These are phyloP conservation scores for Aspergillus neotritici DNA, from an alignment of 2,329 filamentous ascomycete genomes.

Conservation along the genomic window DNA sequence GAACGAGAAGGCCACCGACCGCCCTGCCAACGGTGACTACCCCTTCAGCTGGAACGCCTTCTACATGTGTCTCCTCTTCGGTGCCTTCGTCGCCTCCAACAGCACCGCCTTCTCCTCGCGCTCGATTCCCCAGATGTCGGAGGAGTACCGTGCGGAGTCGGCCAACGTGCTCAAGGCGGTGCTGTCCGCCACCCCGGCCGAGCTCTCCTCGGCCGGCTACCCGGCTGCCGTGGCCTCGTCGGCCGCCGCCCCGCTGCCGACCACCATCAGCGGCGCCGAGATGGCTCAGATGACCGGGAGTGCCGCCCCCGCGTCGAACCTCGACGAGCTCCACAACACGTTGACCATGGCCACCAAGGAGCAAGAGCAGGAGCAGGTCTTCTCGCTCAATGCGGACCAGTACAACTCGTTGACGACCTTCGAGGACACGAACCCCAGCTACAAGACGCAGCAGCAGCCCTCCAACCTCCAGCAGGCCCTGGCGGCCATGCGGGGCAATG, in stretches of 20 bases:
- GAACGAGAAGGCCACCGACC: slow-evolving; percentile 36
- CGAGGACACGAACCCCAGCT: slow-evolving; percentile 43
- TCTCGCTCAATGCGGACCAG: slow-evolving; percentile 77
- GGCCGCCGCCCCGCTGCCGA: slow-evolving; percentile 21
- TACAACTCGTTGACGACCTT: slow-evolving; percentile 80
- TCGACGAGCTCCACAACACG: slow-evolving; percentile 62
- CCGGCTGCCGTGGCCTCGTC: slow-evolving; percentile 23
- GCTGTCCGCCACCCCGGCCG: slow-evolving; percentile 41
- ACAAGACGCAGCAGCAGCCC: slow-evolving; percentile 37
- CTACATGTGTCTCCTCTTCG: slow-evolving; percentile 95
- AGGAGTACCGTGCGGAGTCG: slow-evolving; percentile 45
- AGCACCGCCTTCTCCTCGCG: slow-evolving; percentile 56
- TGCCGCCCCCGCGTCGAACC: slow-evolving; percentile 32
- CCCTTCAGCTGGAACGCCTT: slow-evolving; percentile 61
- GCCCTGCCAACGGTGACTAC: slow-evolving; percentile 58
- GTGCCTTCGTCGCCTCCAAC: slow-evolving; percentile 91
- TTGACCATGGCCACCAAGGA: slow-evolving; percentile 72
- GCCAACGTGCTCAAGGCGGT: slow-evolving; percentile 45
- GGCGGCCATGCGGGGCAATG: slow-evolving; percentile 65
- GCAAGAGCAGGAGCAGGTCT: slow-evolving; percentile 82
- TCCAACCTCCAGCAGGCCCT: slow-evolving; percentile 58
- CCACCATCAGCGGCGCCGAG: slow-evolving; percentile 34
- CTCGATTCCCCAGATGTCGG: slow-evolving; percentile 48
- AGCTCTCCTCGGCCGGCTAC: slow-evolving; percentile 48
- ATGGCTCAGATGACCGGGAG: slow-evolving; percentile 36